Evolutionary conservation across 1,139 yeast genomes (phyloP), one percentile per base, ranked within the genome.

Genomic region (Zygosaccharomyces sapae): DNA sequence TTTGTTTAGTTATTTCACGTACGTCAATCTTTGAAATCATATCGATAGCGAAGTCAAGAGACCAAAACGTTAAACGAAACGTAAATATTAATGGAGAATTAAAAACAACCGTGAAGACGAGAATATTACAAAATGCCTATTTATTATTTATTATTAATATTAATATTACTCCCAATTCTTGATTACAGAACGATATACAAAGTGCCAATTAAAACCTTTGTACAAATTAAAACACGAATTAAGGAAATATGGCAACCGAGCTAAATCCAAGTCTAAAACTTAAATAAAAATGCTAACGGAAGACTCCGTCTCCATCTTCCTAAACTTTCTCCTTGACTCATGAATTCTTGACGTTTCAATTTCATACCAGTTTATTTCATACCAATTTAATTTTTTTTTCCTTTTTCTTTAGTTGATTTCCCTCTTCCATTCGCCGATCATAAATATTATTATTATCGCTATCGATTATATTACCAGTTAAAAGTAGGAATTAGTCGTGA

Each of bases 51-150:
- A 58, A 66, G 73, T 76, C 45, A 71, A 69, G 62, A 79, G 75
- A 3, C 80, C 78, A 50, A 71, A 67, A 50, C 74, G 66, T 59
- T 76, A 75, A 53, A 79, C 62, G 45, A 77, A 57, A 24, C 58
- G 55, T 13, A 27, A 27, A 27, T 27, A 33, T n/a, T n/a, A n/a
- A n/a, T n/a, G n/a, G n/a, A n/a, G n/a, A n/a, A n/a, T 12, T 33
- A 6, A 20, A 33, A n/a, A 33, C 5, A 33, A 5, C 9, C 9
- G 3, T 2, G 22, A 33, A 16, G 16, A 33, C 12, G n/a, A 33
- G 16, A 20, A 4, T 13, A 4, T 18, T 5, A 5, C 8, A 33
- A 12, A 3, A n/a, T 18, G 2, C 12, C 37, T 8, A 16, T 20
- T 4, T 9, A 24, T 24, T 24, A 24, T n/a, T n/a, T n/a, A n/a